Evolutionary conservation across 2,329 filamentous ascomycete species (phyloP), one percentile per base, ranked within the genome.

Genomic region (Incumbomyces lentus): DNA sequence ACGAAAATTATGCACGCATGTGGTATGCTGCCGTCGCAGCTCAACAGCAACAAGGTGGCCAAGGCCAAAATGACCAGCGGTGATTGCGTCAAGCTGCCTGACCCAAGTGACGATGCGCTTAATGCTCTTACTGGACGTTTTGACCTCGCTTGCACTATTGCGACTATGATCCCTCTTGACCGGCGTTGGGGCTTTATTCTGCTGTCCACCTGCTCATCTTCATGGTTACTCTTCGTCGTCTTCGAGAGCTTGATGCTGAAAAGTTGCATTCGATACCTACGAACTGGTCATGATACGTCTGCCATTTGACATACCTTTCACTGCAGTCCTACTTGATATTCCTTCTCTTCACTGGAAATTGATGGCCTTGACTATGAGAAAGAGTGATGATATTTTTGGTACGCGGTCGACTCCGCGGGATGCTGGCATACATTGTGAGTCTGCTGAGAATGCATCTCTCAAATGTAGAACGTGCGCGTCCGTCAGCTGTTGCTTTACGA

Each of bases 1-100:
- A 90, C 64, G 76, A 88, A 57, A 82, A 82, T 56, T 92, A 90
- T 62, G 67, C 87, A 49, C 78, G 82, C 34, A 72, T 89, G 57
- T 92, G 85, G 85, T 89, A 87, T 67, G 81, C 85, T 60, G 84
- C 83, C 40, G 62, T 77, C 60, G 72, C 73, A 42, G 69, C 74
- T 58, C 73, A 76, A 59, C 69, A 74, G 55, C 67, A 69, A 57
- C 59, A 60, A 48, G 58, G 58, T 49, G 50, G 49, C 44, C 55
- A 46, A 44, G 55, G 53, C 48, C 56, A 57, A 52, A 52, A 55
- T 53, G 59, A 60, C 41, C 57, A 60, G 40, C 53, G 56, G 40
- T 55, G 56, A 55, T 39, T 51, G 51, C 8, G 54, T 48, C 22
- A 57, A 49, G 54, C 49, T 40, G 22, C 22, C 48, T 54, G 51